Evolutionary conservation across 345 rosid genomes (phyloP), one percentile per base, ranked within the genome.

Genomic region (Lepidium didymum): DNA sequence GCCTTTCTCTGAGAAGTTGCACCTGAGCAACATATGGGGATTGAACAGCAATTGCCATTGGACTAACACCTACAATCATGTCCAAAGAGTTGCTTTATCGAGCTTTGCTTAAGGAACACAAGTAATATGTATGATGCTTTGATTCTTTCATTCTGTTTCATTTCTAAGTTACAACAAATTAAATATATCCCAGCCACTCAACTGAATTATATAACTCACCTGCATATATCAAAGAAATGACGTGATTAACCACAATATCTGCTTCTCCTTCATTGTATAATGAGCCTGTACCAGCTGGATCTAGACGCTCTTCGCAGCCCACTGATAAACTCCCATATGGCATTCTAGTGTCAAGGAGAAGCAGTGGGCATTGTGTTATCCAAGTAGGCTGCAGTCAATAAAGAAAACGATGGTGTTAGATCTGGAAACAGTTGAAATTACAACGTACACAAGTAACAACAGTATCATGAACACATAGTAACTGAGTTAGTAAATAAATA

Each of bases 11-110:
- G 72, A 90, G 76, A 59, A 86, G 94, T 45, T 93, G 98, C 61
- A 93, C 98, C 71, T 93, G 98, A 46, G 98, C 94, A 68, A 93
- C 98, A 75, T 93, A 93, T 52, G 98, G 98, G 43, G 98, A 93
- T 75, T 93, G 97, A 70, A 93, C 92, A 0, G 90, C 92, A 25
- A 93, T 88, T 12, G 91, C 83, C 57, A 75, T 59, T 62, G 98
- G 94, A 78, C 81, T 77, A 36, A 93, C 92, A 77, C 98, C 98
- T 88, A 83, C 73, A 81, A 52, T 42, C 35, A 59, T 51, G 61
- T 23, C 33, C 1, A 65, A 56, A 12, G 2, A 25, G 15, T 71
- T 71, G 15, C 8, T 57, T 50, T 62, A 13, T 35, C 14, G 37
- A 70, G 55, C 54, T 53, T 43, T 18, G n/a, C 19, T 57, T 7